phyloP scores from a whole-genome alignment of 257 asterid species.

The Ilex asprella region DNA sequence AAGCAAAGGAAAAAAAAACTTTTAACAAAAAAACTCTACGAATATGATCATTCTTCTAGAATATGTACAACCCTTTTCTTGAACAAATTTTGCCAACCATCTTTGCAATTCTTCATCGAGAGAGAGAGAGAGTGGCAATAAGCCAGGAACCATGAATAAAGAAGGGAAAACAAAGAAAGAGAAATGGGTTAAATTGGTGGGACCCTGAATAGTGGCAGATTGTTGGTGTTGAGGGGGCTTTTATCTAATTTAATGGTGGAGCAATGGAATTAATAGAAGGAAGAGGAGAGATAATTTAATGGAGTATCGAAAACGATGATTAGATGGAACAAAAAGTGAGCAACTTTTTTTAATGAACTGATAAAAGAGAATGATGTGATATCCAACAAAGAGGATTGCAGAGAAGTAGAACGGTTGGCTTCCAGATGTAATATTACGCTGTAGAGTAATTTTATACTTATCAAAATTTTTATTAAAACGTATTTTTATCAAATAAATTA shows the following conservation, averaged over 20 bases:
- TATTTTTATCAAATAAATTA: too few relatives aligned
- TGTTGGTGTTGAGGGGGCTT: slow-evolving; percentile 24
- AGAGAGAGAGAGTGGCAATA: slow-evolving; percentile 18
- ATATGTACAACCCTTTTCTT: slow-evolving; percentile 17
- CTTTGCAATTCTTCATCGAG: slow-evolving; percentile 36
- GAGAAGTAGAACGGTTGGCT: slow-evolving; percentile 8
- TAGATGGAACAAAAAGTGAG: slow-evolving; percentile 9
- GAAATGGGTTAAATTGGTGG: slow-evolving; percentile 35
- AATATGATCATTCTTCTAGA: slow-evolving; percentile 24
- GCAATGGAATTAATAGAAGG: neutral
- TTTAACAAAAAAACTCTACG: slow-evolving; percentile 29
- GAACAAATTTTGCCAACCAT: slow-evolving; percentile 37
- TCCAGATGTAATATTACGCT: too few relatives aligned
- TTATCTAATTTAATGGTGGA: slow-evolving; percentile 28
- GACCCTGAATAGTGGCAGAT: slow-evolving; percentile 16
- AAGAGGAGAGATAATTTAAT: slow-evolving; percentile 4
- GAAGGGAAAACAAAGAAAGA: slow-evolving; percentile 6
- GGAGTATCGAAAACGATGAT: slow-evolving; percentile 16
- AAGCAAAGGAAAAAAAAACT: slow-evolving; percentile 20
- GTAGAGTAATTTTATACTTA: too few relatives aligned
- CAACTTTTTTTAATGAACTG: slow-evolving; percentile 16
- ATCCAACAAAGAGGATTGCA: slow-evolving; percentile 11
- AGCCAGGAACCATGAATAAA: slow-evolving; percentile 14
- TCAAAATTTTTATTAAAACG: too few relatives aligned
- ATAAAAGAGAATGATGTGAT: slow-evolving; percentile 9